Evolutionary conservation across 2,329 filamentous ascomycete species (phyloP).

Genomic region (Apiospora rasikravindrae): DNA sequence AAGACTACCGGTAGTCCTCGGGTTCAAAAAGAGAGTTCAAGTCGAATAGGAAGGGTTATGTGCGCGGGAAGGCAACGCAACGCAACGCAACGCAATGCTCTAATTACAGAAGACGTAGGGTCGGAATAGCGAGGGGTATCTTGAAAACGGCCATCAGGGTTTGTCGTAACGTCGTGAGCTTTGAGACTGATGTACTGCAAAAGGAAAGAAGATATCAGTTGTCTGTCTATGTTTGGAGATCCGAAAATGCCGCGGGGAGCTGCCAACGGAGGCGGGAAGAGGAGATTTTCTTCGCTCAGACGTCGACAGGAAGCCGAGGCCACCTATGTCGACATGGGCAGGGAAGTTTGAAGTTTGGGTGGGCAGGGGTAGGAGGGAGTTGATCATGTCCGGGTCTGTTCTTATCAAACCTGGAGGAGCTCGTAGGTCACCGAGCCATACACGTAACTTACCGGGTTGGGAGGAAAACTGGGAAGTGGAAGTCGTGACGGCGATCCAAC

Average conservation of each 20-base stretch:
- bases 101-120: constrained; percentile 11
- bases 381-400: neutral
- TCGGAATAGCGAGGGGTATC: constrained; percentile 20
- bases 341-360: neutral
- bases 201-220: neutral
- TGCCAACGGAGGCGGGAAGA: neutral
- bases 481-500: neutral
- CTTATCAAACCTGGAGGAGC: neutral
- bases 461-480: neutral
- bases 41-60: neutral
- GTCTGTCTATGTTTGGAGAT: neutral
- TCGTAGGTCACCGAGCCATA: neutral
- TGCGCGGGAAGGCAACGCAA: neutral
- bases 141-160: constrained; percentile 23
- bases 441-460: constrained; percentile 7
- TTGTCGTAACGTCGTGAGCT: constrained; percentile 23
- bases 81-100: constrained; percentile 10
- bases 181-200: neutral
- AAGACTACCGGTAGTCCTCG: constrained; percentile 12
- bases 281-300: neutral
- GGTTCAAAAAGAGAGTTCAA: neutral
- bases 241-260: neutral
- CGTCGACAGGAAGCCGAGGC: neutral
- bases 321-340: constrained; percentile 11
- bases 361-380: neutral